These are phyloP conservation scores for Prototheca wickerhamii DNA, from an alignment of 163 green algal species.

Conservation along the genomic window DNA sequence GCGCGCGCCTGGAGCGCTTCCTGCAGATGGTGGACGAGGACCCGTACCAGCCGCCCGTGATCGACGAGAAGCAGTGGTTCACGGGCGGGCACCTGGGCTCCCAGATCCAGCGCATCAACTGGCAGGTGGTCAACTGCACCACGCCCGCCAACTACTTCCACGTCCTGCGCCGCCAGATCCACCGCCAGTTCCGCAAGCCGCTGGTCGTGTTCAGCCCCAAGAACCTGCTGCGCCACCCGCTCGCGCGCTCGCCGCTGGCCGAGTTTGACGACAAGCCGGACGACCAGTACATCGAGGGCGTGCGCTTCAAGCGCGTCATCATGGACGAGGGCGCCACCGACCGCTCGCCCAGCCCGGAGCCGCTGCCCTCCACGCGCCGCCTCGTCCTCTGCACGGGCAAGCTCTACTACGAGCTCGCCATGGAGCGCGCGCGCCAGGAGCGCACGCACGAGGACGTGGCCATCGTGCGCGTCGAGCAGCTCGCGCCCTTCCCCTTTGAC, in stretches of 20 bases:
- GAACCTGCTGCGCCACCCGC: constrained; percentile 91
- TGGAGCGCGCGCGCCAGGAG: constrained; percentile 65
- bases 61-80: constrained; percentile 83
- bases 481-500: constrained; percentile 92
- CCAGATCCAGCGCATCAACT: constrained; percentile 91
- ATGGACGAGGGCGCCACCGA: constrained; percentile 79
- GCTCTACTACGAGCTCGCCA: constrained; percentile 95
- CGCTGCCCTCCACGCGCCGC: constrained; percentile 60
- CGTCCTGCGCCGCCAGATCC: constrained; percentile 82
- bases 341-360: constrained; percentile 48
- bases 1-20: constrained; percentile 84
- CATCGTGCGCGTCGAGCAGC: constrained; percentile 78
- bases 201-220: constrained; percentile 93
- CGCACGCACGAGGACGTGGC: constrained; percentile 50
- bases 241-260: constrained; percentile 65
- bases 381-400: constrained; percentile 96
- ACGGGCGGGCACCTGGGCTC: constrained; percentile 70
- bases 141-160: constrained; percentile 99
- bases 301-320: constrained; percentile 97
- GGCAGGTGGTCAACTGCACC: constrained; percentile 84
- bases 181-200: constrained; percentile 97
- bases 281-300: constrained; percentile 67
- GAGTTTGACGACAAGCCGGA: constrained; percentile 94
- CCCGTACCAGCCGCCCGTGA: constrained; percentile 73
- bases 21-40: constrained; percentile 88